phyloP scores from a whole-genome alignment of 805 yeast species.

The Wickerhamiella azyma region DNA sequence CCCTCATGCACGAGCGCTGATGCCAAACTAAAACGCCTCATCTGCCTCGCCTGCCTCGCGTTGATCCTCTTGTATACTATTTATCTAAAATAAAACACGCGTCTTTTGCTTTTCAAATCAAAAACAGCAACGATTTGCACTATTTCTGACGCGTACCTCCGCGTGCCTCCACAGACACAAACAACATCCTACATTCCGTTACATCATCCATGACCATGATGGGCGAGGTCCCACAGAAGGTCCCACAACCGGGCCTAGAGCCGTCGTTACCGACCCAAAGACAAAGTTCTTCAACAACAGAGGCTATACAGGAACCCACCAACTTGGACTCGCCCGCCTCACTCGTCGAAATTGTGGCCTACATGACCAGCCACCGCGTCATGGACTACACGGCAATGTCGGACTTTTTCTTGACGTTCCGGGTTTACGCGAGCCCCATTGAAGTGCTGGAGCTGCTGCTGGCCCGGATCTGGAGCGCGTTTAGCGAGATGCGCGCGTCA shows the following conservation, averaged over 20 bases:
- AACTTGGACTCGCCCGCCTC: conserved; percentile 9
- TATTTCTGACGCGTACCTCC: too few relatives aligned
- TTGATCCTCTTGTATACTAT: too few relatives aligned
- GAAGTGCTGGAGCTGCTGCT: conserved; percentile 48
- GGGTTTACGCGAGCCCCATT: conserved; percentile 50
- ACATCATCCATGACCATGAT: conserved; percentile 5
- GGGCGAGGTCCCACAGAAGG: not conserved
- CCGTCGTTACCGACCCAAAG: too few relatives aligned
- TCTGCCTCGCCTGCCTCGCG: too few relatives aligned
- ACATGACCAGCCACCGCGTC: conserved; percentile 50
- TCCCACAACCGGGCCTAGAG: too few relatives aligned
- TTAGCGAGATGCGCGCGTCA: conserved; percentile 27
- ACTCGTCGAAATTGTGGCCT: conserved; percentile 22
- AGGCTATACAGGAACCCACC: conserved; percentile 1
- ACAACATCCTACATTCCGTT: conserved; percentile 2
- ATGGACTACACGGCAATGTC: conserved; percentile 67
- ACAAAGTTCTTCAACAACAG: too few relatives aligned
- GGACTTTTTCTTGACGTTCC: conserved; percentile 75
- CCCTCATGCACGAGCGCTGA: too few relatives aligned
- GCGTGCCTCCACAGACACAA: too few relatives aligned
- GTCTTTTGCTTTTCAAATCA: too few relatives aligned
- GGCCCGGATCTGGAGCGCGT: conserved; percentile 61
- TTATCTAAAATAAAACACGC: too few relatives aligned
- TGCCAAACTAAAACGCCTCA: too few relatives aligned
- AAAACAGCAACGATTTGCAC: too few relatives aligned